These are phyloP conservation scores for Fraxinus sp. DNA, from an alignment of 305 asterid species.

Conservation along the genomic window DNA sequence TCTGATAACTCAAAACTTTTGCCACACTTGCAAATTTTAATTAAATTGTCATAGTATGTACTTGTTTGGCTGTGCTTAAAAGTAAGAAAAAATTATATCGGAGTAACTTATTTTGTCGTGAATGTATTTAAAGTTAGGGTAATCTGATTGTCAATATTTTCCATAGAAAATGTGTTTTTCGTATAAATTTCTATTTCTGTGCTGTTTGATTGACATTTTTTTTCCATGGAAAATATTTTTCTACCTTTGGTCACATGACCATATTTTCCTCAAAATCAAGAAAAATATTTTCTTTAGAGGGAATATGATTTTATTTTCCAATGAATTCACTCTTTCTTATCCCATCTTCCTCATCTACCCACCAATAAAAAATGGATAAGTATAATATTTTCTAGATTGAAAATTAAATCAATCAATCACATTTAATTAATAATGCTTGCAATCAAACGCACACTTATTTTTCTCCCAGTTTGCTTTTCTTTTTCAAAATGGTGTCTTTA, in stretches of 20 bases:
- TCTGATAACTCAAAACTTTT: neutral
- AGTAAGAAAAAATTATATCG: neutral
- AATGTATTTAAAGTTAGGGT: neutral
- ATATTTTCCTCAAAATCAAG: no score
- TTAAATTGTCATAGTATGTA: neutral
- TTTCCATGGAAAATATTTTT: no score
- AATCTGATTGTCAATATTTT: neutral
- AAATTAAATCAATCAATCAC: neutral
- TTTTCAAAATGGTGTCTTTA: neutral
- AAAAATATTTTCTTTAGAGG: neutral
- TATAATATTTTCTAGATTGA: neutral
- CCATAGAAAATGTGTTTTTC: no score
- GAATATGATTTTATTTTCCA: neutral
- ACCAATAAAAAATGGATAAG: no score
- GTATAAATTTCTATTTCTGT: no score
- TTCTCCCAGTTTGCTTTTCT: neutral
- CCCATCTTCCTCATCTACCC: neutral
- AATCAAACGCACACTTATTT: neutral
- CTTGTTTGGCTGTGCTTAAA: neutral
- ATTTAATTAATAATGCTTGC: neutral
- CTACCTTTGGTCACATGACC: neutral
- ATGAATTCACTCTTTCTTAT: neutral
- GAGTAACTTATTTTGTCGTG: neutral
- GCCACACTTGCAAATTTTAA: neutral
- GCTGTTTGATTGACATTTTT: no score